Base-by-base conservation (phyloP, 148 eudicot genomes). In the Heliosperma pusillum region DNA sequence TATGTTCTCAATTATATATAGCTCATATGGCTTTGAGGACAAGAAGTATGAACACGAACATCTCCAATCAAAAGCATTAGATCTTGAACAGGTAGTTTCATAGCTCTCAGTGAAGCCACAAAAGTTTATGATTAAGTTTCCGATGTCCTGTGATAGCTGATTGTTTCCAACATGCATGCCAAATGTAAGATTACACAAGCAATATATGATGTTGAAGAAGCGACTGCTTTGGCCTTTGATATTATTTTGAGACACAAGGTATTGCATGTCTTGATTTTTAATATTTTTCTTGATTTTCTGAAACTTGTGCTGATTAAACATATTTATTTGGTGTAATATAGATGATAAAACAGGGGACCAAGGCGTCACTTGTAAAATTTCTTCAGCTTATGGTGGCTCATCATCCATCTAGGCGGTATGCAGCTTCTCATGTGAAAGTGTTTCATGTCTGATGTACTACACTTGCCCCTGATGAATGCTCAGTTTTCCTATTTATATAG, bases 321-420 rank as follows among this genome's bases (percentile, higher is more conserved):
- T 82, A 42, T 82, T 15, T 40, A 71, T 74, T 62, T 29, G 61
- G 50, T 45, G 45, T 72, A 45, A 42, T 85, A 94, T 86, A 94
- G 98, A 91, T 91, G 97, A 90, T 94, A 68, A 94, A 90, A 79
- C 79, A 87, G 21, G 88, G 86, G 77, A 90, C 93, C 77, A 87
- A 88, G 78, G 88, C 88, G 78, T 82, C 98, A 40, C 83, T 94
- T 78, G 81, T 90, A 68, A 87, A 82, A 72, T 94, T 94, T 68
- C 83, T 94, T 77, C 98, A 94, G 79, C 88, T 94, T 84, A 69
- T 94, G 74, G 97, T 82, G 82, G 97, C 88, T 64, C 98, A 91
- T 86, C 97, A 94, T 76, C 98, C 98, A 61, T 91, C 98, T 69
- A 86, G 84, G 83, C 87, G 96, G 98, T 94, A 84, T 74, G 78